Conservation (phyloP, 2,329 filamentous ascomycete genomes). For the Verticillium tricorpus region DNA sequence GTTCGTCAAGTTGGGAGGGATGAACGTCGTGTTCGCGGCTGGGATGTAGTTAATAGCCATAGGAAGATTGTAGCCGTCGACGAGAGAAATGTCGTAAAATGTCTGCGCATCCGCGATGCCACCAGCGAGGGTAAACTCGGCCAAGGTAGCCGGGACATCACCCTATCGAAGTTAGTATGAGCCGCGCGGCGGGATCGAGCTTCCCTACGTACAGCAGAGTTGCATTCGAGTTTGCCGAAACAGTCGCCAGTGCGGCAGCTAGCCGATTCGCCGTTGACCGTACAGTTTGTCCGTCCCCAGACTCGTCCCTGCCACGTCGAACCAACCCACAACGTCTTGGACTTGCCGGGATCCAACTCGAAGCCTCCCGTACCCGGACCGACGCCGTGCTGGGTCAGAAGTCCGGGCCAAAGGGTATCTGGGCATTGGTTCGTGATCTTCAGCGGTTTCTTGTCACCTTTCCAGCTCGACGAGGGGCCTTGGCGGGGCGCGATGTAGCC, state of each 20-base stretch:
- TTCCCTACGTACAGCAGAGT: slow-evolving; percentile 53
- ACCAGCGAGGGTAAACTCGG: slow-evolving; percentile 73
- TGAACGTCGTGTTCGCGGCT: slow-evolving; percentile 57
- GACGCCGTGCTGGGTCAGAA: slow-evolving; percentile 67
- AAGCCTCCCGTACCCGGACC: slow-evolving; percentile 67
- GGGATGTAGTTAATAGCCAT: slow-evolving; percentile 59
- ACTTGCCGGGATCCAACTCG: slow-evolving; percentile 54
- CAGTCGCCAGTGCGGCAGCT: slow-evolving; percentile 77
- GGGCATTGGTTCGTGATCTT: slow-evolving; percentile 68
- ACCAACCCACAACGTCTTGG: slow-evolving; percentile 59
- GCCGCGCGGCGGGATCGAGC: neutral
- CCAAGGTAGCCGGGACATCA: slow-evolving; percentile 68
- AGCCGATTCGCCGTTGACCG: slow-evolving; percentile 61
- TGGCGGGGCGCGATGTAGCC: slow-evolving; percentile 19
- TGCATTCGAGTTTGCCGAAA: slow-evolving; percentile 63
- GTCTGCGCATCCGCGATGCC: slow-evolving; percentile 57
- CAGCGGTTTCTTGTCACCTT: slow-evolving; percentile 48
- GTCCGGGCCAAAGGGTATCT: slow-evolving; percentile 70
- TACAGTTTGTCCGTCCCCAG: slow-evolving; percentile 83
- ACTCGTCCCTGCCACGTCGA: slow-evolving; percentile 76
- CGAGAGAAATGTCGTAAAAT: slow-evolving; percentile 81
- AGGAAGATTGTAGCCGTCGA: slow-evolving; percentile 80
- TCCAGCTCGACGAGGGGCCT: slow-evolving; percentile 25
- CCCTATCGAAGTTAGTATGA: slow-evolving; percentile 42
- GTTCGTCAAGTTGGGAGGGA: slow-evolving; percentile 74